Evolutionary conservation across 805 yeast genomes (phyloP), one percentile per base, ranked within the genome.

Genomic region (Yamadazyma insecticola): DNA sequence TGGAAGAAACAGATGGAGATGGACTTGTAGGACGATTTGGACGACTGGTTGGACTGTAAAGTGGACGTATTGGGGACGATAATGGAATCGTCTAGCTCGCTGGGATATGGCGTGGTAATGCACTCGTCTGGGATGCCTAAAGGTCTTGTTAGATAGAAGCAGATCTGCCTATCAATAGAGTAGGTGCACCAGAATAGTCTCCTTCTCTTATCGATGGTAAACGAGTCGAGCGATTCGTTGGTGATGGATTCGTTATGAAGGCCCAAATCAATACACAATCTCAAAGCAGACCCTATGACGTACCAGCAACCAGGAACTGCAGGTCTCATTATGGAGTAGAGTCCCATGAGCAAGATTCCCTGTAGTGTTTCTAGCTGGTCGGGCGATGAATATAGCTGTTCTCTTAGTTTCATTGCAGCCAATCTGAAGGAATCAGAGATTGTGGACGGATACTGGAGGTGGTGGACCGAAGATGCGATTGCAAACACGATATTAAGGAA

Each of bases 271-370:
- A 87, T 85, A 44, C 90, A 78, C 29, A 85, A 55, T 38, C 96
- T 67, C 29, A 86, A 55, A 0, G 90, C 88, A 2, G 85, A 74
- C 0, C 96, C 96, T 41, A 85, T 60, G 4, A 83, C 76, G 51
- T 85, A 85, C 97, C 97, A 88, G n/a, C 85, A 86, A 3, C 95
- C 92, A 0, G 96, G 95, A 10, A 75, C 74, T 1, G 90, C 79
- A 0, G 96, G 96, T 35, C 95, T 69, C 95, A 88, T 86, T 20
- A 81, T 67, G 1, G 94, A 76, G 50, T 82, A 88, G 4, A 80
- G 50, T 0, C 90, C 76, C 24, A 83, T 57, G 10, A 85, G 60
- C 12, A 88, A 51, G 10, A 84, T 61, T 0, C 89, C 88, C 48
- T 83, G 90, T 3, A 88, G 54, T 1, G 82, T 69, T 44, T 84